These are phyloP conservation scores for Hericium rajendrae DNA, from an alignment of 768 basidiomycete genomes.

Conservation along the genomic window DNA sequence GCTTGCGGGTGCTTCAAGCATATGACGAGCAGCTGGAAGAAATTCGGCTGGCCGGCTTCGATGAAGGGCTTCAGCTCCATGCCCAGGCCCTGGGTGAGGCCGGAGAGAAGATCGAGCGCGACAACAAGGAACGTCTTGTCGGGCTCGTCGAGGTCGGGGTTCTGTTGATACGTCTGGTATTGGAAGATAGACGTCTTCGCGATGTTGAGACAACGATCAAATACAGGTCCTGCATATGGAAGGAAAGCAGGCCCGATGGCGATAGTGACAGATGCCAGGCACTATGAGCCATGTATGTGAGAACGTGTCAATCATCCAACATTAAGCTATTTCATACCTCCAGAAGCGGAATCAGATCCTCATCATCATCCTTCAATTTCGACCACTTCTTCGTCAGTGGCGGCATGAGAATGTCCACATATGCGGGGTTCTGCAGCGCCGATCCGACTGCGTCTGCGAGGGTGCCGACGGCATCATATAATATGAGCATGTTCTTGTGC, in stretches of 20 bases:
- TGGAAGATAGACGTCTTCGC: slow-evolving; percentile 75
- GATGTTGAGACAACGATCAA: slow-evolving; percentile 81
- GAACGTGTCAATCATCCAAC: neutral
- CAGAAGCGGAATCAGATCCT: slow-evolving; percentile 86
- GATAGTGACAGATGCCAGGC: slow-evolving; percentile 94
- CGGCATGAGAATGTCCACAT: slow-evolving; percentile 95
- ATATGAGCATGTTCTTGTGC: slow-evolving; percentile 96
- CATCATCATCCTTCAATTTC: slow-evolving; percentile 84
- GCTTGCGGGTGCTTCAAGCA: slow-evolving; percentile 96
- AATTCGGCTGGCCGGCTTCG: slow-evolving; percentile 56
- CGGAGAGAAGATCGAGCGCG: slow-evolving; percentile 92
- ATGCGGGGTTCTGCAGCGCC: slow-evolving; percentile 74
- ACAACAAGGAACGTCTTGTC: slow-evolving; percentile 97
- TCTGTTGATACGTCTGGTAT: slow-evolving; percentile 83
- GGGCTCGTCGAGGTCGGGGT: slow-evolving; percentile 87
- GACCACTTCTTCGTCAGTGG: slow-evolving; percentile 85
- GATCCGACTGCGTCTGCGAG: slow-evolving; percentile 92
- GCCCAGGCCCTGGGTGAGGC: slow-evolving; percentile 89
- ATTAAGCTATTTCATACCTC: slow-evolving; percentile 49
- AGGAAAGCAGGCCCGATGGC: slow-evolving; percentile 87
- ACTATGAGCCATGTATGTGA: slow-evolving; percentile 37
- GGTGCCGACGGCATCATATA: slow-evolving; percentile 98
- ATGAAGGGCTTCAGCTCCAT: slow-evolving; percentile 69
- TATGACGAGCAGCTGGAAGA: slow-evolving; percentile 72
- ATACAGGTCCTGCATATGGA: slow-evolving; percentile 84